Percentiles rank a stretch among this genome's conserved stretches.
phyloP scores from a whole-genome alignment of 192 early-diverging fungal species.

The Phlyctochytrium planicorne region DNA sequence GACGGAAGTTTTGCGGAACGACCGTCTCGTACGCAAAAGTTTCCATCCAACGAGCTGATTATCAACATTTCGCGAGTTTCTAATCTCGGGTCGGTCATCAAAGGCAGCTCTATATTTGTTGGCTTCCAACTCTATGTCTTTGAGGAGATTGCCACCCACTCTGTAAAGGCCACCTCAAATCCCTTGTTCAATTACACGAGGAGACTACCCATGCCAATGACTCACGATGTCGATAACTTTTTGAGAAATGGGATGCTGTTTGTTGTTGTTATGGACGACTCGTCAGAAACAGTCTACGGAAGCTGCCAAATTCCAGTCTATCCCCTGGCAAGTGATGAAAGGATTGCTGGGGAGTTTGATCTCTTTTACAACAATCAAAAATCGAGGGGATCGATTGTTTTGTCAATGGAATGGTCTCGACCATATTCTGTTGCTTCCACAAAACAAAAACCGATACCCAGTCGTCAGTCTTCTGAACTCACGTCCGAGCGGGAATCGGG shows the following conservation, averaged over 20 bases:
- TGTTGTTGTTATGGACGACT: conserved; percentile 41
- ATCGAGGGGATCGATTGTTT: conserved; percentile 29
- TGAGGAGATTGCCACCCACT: conserved; percentile 36
- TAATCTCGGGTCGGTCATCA: conserved; percentile 23
- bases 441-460: no score
- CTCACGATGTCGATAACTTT: conserved; percentile 37
- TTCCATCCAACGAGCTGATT: conserved; percentile 38
- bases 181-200: conserved; percentile 40
- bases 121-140: conserved; percentile 37
- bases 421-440: no score
- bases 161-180: conserved; percentile 30
- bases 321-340: conserved; percentile 29
- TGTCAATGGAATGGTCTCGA: conserved; percentile 46
- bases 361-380: neutral
- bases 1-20: conserved; percentile 23
- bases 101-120: conserved; percentile 34
- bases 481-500: no score
- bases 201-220: conserved; percentile 40
- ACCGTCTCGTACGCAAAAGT: conserved; percentile 10
- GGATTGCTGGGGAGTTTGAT: conserved; percentile 32
- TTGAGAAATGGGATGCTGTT: conserved; percentile 32
- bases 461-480: no score
- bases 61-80: conserved; percentile 29
- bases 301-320: conserved; percentile 29
- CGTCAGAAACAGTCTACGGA: conserved; percentile 43